Conservation (phyloP, 306 rosid species). For the Dryas octopetala region DNA sequence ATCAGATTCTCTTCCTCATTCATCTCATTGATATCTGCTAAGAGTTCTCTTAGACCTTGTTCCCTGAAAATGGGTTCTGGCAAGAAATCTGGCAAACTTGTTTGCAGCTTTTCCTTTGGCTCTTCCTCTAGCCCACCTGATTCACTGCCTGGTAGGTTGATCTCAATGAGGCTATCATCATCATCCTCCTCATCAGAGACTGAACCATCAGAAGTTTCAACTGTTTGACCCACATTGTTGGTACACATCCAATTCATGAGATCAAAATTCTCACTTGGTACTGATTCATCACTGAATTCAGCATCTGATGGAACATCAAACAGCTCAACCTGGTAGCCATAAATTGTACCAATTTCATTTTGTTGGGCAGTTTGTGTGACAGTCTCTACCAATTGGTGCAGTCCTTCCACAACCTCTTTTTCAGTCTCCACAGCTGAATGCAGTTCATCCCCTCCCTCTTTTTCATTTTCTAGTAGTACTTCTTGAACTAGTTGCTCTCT, state of each 20-base stretch:
- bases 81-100: constrained; percentile 39
- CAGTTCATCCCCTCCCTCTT: background rate
- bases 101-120: constrained; percentile 29
- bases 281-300: constrained; percentile 41
- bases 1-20: constrained; percentile 67
- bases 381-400: background rate
- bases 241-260: constrained; percentile 16
- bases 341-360: constrained; percentile 27
- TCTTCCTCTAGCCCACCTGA: constrained; percentile 34
- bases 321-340: constrained; percentile 31
- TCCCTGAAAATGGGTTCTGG: constrained; percentile 42
- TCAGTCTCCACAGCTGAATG: constrained; percentile 22
- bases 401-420: too few species aligned
- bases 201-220: constrained; percentile 31
- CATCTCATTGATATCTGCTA: constrained; percentile 56
- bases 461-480: background rate
- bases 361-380: constrained; percentile 19
- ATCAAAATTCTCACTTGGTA: constrained; percentile 35
- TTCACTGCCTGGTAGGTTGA: constrained; percentile 44
- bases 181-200: constrained; percentile 41
- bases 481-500: constrained; percentile 6
- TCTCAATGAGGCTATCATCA: constrained; percentile 64
- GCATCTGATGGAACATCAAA: constrained; percentile 40
- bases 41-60: constrained; percentile 41
- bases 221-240: constrained; percentile 17